phyloP scores from a whole-genome alignment of 2,329 filamentous ascomycete species.

The Colletotrichum eremochloae region DNA sequence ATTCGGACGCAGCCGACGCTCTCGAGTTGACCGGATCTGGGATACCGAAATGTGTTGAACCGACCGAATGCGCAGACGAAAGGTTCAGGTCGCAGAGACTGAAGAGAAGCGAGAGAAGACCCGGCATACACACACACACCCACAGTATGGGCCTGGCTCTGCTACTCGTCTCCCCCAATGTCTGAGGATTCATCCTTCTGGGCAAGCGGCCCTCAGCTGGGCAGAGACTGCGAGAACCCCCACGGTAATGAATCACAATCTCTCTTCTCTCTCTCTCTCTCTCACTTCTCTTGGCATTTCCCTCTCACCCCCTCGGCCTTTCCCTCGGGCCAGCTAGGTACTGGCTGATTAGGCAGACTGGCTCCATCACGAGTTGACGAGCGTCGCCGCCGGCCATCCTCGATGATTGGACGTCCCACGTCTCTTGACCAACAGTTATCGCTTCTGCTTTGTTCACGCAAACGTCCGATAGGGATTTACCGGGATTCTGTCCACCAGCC shows the following conservation, averaged over 20 bases:
- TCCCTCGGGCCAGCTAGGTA: background rate
- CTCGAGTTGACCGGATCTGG: background rate
- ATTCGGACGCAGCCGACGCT: background rate
- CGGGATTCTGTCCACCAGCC: slow-evolving; percentile 5
- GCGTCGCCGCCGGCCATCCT: slow-evolving; percentile 18
- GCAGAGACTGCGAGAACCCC: slow-evolving; percentile 20
- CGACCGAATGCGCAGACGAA: background rate
- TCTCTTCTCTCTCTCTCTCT: slow-evolving; percentile 9
- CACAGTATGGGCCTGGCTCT: slow-evolving; percentile 19
- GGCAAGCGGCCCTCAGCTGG: slow-evolving; percentile 12
- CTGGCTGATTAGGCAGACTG: slow-evolving; percentile 21
- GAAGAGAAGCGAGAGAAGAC: background rate
- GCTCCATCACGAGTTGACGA: slow-evolving; percentile 22
- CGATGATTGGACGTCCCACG: slow-evolving; percentile 30
- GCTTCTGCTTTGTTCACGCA: slow-evolving; percentile 1
- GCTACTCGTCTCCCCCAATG: background rate
- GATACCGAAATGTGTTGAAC: background rate
- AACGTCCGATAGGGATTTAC: slow-evolving; percentile 20
- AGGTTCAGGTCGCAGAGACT: background rate
- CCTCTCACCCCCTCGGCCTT: background rate
- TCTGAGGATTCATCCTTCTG: slow-evolving; percentile 11
- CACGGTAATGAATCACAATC: slow-evolving; percentile 32
- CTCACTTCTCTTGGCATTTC: background rate
- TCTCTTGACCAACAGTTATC: slow-evolving; percentile 37
- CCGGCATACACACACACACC: background rate